Percentiles rank a stretch among this genome's conserved stretches.
Evolutionary conservation across 75 land plant genomes (phyloP).

Genomic region (Picea glauca): DNA sequence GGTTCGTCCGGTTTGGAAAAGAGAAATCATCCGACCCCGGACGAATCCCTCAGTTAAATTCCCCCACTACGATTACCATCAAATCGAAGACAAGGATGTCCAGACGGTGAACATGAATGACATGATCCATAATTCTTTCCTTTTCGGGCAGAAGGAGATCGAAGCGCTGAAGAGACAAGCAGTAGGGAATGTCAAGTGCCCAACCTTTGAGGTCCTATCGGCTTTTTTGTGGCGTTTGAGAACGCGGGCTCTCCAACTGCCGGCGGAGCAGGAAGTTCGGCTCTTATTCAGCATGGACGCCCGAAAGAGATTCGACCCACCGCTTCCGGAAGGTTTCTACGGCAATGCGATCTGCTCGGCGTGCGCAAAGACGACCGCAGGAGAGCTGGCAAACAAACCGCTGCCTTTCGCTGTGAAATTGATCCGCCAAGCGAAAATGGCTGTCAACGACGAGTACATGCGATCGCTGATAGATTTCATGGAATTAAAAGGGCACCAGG

Average conservation of each 20-base stretch:
- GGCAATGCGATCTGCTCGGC: slow-evolving; percentile 50
- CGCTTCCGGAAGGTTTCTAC: slow-evolving; percentile 28
- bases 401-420: slow-evolving; percentile 49
- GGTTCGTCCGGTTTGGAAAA: slow-evolving; percentile 35
- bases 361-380: slow-evolving; percentile 43
- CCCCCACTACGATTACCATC: slow-evolving; percentile 42
- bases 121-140: slow-evolving; percentile 16
- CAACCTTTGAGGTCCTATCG: slow-evolving; percentile 34
- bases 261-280: slow-evolving; percentile 16
- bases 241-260: slow-evolving; percentile 26
- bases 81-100: neutral
- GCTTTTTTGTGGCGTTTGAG: slow-evolving; percentile 48
- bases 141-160: slow-evolving; percentile 35
- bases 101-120: neutral
- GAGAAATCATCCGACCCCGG: slow-evolving; percentile 33
- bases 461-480: slow-evolving; percentile 55
- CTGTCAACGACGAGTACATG: slow-evolving; percentile 59
- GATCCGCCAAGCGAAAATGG: slow-evolving; percentile 48
- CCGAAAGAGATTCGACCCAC: slow-evolving; percentile 11
- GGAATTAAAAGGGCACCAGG: slow-evolving; percentile 22
- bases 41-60: slow-evolving; percentile 26
- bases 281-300: neutral
- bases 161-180: slow-evolving; percentile 1
- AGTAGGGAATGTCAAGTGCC: neutral
- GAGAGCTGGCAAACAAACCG: slow-evolving; percentile 31